A percentile compares a stretch with the other conserved stretches of the same genome.
These are phyloP conservation scores for Lachnellula suecica DNA, from an alignment of 2,329 filamentous ascomycete species.

Conservation along the genomic window DNA sequence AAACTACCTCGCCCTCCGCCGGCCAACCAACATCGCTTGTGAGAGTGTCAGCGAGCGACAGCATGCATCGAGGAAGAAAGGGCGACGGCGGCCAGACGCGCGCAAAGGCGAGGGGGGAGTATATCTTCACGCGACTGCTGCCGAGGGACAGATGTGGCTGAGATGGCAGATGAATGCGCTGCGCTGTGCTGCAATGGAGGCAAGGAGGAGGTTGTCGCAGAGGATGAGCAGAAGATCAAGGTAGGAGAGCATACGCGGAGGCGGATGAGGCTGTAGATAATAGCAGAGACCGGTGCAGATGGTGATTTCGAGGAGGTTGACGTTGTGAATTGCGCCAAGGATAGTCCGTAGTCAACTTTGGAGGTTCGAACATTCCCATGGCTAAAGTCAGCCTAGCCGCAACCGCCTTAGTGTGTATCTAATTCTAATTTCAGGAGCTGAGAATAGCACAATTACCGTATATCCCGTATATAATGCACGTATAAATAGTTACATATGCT, in stretches of 20 bases:
- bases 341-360: too few relatives aligned
- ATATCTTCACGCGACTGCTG: conserved; percentile 22
- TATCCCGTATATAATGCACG: too few relatives aligned
- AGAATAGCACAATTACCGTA: too few relatives aligned
- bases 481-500: too few relatives aligned
- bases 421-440: too few relatives aligned
- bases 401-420: neutral
- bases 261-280: too few relatives aligned
- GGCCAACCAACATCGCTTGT: conserved; percentile 32
- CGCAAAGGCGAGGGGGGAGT: conserved; percentile 19
- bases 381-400: conserved; percentile 1
- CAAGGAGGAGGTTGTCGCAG: neutral
- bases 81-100: conserved; percentile 18
- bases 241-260: conserved; percentile 10
- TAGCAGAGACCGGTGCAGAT: neutral
- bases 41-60: conserved; percentile 21
- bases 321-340: conserved; percentile 5
- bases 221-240: too few relatives aligned
- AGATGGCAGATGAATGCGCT: too few relatives aligned
- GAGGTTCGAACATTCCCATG: conserved; percentile 1
- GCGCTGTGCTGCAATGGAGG: conserved; percentile 7
- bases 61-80: conserved; percentile 26
- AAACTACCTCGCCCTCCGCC: conserved; percentile 32
- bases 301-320: conserved; percentile 1
- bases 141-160: conserved; percentile 18